Percentiles rank a stretch among this genome's conserved stretches.
phyloP scores from a whole-genome alignment of 805 yeast genomes.

The Monosporozyma yasuniensis region DNA sequence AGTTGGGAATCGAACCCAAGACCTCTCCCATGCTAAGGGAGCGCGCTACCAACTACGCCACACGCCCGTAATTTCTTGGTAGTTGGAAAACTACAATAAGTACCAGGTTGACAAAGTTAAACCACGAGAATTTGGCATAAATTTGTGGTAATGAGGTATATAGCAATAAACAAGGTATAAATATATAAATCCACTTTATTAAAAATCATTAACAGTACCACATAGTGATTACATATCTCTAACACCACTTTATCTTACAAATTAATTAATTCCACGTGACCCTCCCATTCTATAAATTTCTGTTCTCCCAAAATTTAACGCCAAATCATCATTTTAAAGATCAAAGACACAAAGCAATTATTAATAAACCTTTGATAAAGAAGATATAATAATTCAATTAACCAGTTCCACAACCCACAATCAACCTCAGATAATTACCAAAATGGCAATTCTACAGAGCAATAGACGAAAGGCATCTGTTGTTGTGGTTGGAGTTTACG shows the following conservation, averaged over 20 bases:
- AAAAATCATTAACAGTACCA: no score
- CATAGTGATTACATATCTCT: no score
- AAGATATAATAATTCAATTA: no score
- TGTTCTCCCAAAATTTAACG: neutral
- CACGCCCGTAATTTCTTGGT: conserved; percentile 43
- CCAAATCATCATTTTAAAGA: neutral
- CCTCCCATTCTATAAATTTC: neutral
- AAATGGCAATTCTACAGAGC: neutral
- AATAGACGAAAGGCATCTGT: neutral
- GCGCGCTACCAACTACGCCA: conserved; percentile 81
- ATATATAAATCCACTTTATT: no score
- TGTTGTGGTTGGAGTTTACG: neutral
- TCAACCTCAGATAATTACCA: neutral
- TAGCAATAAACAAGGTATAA: no score
- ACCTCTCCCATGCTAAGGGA: conserved; percentile 74
- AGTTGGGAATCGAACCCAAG: conserved; percentile 75
- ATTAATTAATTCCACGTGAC: neutral
- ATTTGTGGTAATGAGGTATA: no score
- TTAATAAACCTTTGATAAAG: no score
- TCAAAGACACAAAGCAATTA: neutral
- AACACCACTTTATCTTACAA: no score
- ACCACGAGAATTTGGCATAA: no score
- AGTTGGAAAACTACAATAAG: neutral
- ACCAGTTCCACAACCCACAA: neutral
- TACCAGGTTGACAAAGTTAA: no score